Conservation (phyloP, 805 yeast genomes). For the Candida succiphila region DNA sequence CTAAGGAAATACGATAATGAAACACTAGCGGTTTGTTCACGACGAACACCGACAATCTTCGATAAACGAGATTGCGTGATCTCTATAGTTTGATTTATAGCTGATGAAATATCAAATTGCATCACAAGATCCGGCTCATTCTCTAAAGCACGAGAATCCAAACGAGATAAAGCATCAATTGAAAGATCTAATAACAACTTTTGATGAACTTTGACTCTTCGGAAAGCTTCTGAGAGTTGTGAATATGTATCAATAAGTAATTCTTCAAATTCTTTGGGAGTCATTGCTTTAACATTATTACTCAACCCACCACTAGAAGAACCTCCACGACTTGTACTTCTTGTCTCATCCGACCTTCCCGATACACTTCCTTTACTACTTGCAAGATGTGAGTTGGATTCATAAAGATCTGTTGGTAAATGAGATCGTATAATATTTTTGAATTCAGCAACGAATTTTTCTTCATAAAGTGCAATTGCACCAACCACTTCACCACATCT, state of each 20-base stretch:
- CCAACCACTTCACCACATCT: conserved; percentile 50
- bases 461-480: conserved; percentile 60
- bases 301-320: conserved; percentile 19
- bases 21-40: conserved; percentile 54
- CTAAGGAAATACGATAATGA: conserved; percentile 53
- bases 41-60: conserved; percentile 67
- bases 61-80: conserved; percentile 69
- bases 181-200: conserved; percentile 69
- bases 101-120: conserved; percentile 54
- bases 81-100: conserved; percentile 60
- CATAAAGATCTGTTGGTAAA: conserved; percentile 41
- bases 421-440: conserved; percentile 59
- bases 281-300: conserved; percentile 49
- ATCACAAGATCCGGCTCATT: conserved; percentile 32
- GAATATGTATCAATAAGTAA: conserved; percentile 57
- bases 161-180: conserved; percentile 30
- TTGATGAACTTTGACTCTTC: conserved; percentile 71
- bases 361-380: conserved; percentile 9
- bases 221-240: conserved; percentile 57
- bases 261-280: conserved; percentile 65
- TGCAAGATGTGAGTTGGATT: conserved; percentile 4
- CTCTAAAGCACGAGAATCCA: conserved; percentile 17
- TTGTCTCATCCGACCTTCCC: conserved; percentile 18
- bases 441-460: conserved; percentile 56
- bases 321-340: conserved; percentile 13